Conservation (phyloP, 2,329 filamentous ascomycete species). For the Dactylellina cionopaga region DNA sequence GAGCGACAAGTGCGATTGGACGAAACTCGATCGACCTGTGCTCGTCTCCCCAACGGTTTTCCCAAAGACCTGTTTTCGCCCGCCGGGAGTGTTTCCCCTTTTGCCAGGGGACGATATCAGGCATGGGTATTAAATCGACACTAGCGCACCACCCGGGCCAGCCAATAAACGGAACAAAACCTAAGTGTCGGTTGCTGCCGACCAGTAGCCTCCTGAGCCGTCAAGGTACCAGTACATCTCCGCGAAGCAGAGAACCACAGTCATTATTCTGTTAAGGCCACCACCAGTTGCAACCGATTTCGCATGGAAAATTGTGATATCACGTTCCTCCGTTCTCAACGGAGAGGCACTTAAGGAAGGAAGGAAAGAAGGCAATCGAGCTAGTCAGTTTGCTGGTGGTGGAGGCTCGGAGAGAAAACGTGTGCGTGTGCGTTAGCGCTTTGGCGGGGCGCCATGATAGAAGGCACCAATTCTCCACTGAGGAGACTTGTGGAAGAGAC, state of each 20-base stretch:
- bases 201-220: constrained; percentile 26
- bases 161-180: constrained; percentile 1
- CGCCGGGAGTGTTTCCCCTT: constrained; percentile 50
- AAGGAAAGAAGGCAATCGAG: neutral
- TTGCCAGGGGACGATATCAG: constrained; percentile 33
- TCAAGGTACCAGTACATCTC: constrained; percentile 32
- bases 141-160: constrained; percentile 5
- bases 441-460: neutral
- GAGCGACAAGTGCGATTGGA: constrained; percentile 21
- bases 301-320: neutral
- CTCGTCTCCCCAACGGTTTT: constrained; percentile 41
- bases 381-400: neutral
- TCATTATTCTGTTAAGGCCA: neutral
- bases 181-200: constrained; percentile 32
- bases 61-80: constrained; percentile 45
- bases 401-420: neutral
- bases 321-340: neutral
- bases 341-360: neutral
- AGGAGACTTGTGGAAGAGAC: too few species aligned
- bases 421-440: neutral
- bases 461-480: neutral
- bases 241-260: neutral
- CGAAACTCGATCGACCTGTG: constrained; percentile 1
- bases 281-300: neutral
- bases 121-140: constrained; percentile 46